Conservation (phyloP, 441 rosid genomes). For the Erodium texanum region DNA sequence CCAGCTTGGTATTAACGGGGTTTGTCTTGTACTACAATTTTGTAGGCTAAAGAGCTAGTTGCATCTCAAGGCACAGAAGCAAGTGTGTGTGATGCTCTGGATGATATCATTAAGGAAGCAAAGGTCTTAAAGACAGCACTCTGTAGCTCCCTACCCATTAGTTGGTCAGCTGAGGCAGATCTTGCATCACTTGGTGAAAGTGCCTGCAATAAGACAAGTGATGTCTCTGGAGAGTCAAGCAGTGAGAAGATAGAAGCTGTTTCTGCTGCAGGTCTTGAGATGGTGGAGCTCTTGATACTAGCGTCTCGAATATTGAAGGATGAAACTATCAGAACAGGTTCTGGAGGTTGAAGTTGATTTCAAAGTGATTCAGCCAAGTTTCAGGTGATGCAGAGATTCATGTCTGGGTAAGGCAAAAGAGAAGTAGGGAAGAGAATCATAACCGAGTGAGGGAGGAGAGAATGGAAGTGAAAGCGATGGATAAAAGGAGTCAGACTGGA, state of each 20-base stretch:
- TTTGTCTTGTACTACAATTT: constrained; percentile 8
- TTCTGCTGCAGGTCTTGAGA: constrained; percentile 83
- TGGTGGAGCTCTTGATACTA: constrained; percentile 91
- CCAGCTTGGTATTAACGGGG: no score
- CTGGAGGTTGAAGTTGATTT: constrained; percentile 19
- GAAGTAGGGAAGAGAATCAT: no score
- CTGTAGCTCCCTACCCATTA: constrained; percentile 74
- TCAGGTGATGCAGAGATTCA: no score
- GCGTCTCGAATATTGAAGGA: constrained; percentile 59
- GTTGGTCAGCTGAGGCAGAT: constrained; percentile 84
- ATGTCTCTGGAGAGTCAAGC: constrained; percentile 25
- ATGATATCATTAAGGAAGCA: constrained; percentile 61
- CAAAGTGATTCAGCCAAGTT: neutral
- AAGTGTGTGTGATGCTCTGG: constrained; percentile 34
- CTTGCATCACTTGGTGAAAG: constrained; percentile 29
- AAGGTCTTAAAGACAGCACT: constrained; percentile 80
- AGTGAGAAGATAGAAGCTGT: constrained; percentile 57
- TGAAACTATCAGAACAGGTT: constrained; percentile 13
- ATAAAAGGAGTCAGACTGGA: no score
- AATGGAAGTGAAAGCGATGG: no score
- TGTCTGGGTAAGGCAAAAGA: no score
- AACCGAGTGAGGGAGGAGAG: neutral
- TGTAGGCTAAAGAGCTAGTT: constrained; percentile 53
- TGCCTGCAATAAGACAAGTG: constrained; percentile 13
- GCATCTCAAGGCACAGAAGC: constrained; percentile 25